Evolutionary conservation across 768 basidiomycete genomes (phyloP).

Genomic region (Gloeopeniophorella convolvens): DNA sequence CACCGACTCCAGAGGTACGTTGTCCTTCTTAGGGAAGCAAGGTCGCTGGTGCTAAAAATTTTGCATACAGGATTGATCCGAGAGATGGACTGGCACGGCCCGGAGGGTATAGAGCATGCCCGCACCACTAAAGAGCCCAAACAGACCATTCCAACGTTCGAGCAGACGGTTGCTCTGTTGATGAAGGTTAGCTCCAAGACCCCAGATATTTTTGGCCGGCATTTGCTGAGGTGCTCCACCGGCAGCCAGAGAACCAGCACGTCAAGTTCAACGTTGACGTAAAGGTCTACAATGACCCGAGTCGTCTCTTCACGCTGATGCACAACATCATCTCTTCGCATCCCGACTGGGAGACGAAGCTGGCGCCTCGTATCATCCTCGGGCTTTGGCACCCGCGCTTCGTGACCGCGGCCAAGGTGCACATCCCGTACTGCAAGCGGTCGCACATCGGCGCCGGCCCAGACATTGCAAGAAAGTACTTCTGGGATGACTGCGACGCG

Average conservation of each 20-base stretch:
- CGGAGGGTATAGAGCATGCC: constrained; percentile 61
- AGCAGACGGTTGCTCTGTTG: constrained; percentile 70
- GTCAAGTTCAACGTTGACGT: constrained; percentile 86
- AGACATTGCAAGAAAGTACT: constrained; percentile 71
- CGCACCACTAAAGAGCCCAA: constrained; percentile 73
- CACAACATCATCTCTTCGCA: constrained; percentile 57
- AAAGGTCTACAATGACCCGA: constrained; percentile 89
- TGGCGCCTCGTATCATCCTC: constrained; percentile 76
- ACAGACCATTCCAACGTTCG: constrained; percentile 90
- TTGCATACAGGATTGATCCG: constrained; percentile 47
- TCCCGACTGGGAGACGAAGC: constrained; percentile 61
- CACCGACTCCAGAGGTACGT: too few relatives aligned
- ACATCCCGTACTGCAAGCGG: constrained; percentile 76
- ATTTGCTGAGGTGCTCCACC: constrained; percentile 6
- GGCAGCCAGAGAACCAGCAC: constrained; percentile 65
- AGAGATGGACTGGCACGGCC: constrained; percentile 42
- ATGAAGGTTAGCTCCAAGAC: constrained; percentile 53
- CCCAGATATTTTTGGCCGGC: constrained; percentile 8
- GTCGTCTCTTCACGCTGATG: constrained; percentile 77
- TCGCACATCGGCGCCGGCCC: constrained; percentile 79
- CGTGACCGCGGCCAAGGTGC: constrained; percentile 63
- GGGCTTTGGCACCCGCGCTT: constrained; percentile 93
- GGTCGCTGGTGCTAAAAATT: constrained; percentile 13
- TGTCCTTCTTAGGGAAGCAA: too few relatives aligned
- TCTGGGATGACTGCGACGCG: constrained; percentile 81